These are phyloP conservation scores for Eucommia ulmoides DNA, from an alignment of 257 asterid genomes.

Conservation along the genomic window DNA sequence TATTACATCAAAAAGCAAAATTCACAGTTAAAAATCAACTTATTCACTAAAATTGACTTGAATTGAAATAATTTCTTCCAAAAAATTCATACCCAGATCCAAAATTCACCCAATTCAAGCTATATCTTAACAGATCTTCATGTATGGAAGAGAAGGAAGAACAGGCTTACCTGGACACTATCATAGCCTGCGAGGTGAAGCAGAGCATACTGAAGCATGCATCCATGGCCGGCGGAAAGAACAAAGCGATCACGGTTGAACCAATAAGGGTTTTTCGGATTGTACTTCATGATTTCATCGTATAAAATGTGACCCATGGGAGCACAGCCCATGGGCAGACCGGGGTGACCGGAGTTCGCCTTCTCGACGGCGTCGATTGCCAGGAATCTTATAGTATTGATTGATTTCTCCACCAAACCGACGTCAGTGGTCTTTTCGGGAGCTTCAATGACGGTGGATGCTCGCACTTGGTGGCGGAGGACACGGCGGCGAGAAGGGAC, in stretches of 20 bases:
- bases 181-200: slow-evolving; percentile 88
- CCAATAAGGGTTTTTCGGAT: slow-evolving; percentile 97
- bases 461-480: slow-evolving; percentile 21
- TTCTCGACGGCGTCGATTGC: slow-evolving; percentile 84
- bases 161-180: slow-evolving; percentile 68
- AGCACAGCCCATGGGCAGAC: slow-evolving; percentile 89
- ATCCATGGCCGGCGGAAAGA: slow-evolving; percentile 96
- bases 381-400: slow-evolving; percentile 68
- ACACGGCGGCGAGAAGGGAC: slow-evolving; percentile 24
- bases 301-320: slow-evolving; percentile 93
- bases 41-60: too few species aligned
- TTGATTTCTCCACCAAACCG: slow-evolving; percentile 67
- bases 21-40: too few species aligned
- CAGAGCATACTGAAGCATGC: slow-evolving; percentile 89
- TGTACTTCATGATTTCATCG: slow-evolving; percentile 88
- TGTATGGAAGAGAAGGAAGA: too few species aligned
- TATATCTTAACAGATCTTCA: too few species aligned
- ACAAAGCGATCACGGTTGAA: slow-evolving; percentile 88
- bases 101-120: too few species aligned
- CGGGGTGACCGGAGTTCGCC: slow-evolving; percentile 91
- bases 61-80: too few species aligned
- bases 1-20: too few species aligned
- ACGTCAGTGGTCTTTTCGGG: slow-evolving; percentile 46
- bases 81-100: too few species aligned
- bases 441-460: slow-evolving; percentile 64